A percentile compares a stretch with the other conserved stretches of the same genome.
Conservation (phyloP, 2,329 filamentous ascomycete genomes). For the Myriosclerotinia curreyana region DNA sequence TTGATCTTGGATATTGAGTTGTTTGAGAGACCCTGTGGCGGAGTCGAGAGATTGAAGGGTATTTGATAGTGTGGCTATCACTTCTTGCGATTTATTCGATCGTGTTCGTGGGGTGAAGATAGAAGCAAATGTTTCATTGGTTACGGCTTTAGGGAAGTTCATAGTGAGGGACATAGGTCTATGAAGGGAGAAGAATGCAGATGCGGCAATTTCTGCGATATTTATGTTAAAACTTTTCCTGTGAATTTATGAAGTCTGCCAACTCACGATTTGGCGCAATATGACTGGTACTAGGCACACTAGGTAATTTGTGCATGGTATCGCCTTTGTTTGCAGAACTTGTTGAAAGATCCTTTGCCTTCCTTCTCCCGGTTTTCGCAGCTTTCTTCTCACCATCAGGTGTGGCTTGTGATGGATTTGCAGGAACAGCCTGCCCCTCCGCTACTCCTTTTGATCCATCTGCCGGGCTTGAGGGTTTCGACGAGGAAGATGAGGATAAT, state of each 20-base stretch:
- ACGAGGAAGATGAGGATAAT: slow-evolving; percentile 41
- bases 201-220: slow-evolving; percentile 72
- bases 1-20: slow-evolving; percentile 29
- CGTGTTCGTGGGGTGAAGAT: slow-evolving; percentile 67
- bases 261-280: slow-evolving; percentile 61
- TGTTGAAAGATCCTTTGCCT: slow-evolving; percentile 50
- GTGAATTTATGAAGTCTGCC: neutral
- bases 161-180: slow-evolving; percentile 87
- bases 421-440: slow-evolving; percentile 28
- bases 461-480: slow-evolving; percentile 42
- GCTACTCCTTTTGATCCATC: slow-evolving; percentile 38
- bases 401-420: slow-evolving; percentile 31
- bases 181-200: slow-evolving; percentile 94
- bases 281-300: slow-evolving; percentile 72
- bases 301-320: slow-evolving; percentile 59
- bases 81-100: slow-evolving; percentile 51
- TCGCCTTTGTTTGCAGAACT: slow-evolving; percentile 43
- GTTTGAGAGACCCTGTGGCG: slow-evolving; percentile 46
- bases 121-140: slow-evolving; percentile 72
- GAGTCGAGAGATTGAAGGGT: slow-evolving; percentile 59
- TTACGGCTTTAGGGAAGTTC: slow-evolving; percentile 70
- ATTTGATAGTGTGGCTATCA: slow-evolving; percentile 64
- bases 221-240: neutral
- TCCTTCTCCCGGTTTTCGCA: slow-evolving; percentile 48
- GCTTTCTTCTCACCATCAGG: slow-evolving; percentile 44